Conservation (phyloP, 768 basidiomycete genomes). For the Rickenella mellea region DNA sequence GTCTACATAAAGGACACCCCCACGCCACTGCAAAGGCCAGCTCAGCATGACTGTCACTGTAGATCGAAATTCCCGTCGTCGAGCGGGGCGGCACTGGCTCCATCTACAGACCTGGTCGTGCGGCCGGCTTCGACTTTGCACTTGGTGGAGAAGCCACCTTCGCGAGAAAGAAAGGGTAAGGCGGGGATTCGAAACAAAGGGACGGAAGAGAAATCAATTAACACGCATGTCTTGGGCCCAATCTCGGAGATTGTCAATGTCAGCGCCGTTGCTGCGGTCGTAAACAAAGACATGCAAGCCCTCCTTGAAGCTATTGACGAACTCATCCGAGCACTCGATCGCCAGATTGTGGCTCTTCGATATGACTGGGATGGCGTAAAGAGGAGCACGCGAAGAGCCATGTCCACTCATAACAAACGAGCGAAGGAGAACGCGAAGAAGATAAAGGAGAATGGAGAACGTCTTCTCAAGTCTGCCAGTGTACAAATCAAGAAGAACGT, state of each 20-base stretch:
- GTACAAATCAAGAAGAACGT: neutral
- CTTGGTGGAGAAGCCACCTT: too few species aligned
- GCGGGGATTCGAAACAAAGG: neutral
- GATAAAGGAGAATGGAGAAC: neutral
- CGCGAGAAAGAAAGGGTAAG: neutral
- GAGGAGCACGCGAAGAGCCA: neutral
- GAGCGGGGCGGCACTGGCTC: neutral
- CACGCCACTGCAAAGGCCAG: neutral
- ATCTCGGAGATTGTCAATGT: neutral
- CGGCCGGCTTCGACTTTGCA: neutral
- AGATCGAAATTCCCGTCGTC: neutral
- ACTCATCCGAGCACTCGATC: neutral
- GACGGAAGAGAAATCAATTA: neutral
- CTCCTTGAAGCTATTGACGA: neutral
- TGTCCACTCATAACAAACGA: neutral
- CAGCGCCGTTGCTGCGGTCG: neutral
- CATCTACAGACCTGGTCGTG: neutral
- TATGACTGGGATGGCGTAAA: neutral
- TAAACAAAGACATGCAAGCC: neutral
- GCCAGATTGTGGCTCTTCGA: neutral
- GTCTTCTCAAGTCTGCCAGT: neutral
- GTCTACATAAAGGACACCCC: neutral
- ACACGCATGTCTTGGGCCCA: neutral
- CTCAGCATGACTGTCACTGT: neutral
- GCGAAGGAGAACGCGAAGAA: constrained; percentile 1